phyloP scores from a whole-genome alignment of 257 asterid species.

The Scutellaria galericulata region DNA sequence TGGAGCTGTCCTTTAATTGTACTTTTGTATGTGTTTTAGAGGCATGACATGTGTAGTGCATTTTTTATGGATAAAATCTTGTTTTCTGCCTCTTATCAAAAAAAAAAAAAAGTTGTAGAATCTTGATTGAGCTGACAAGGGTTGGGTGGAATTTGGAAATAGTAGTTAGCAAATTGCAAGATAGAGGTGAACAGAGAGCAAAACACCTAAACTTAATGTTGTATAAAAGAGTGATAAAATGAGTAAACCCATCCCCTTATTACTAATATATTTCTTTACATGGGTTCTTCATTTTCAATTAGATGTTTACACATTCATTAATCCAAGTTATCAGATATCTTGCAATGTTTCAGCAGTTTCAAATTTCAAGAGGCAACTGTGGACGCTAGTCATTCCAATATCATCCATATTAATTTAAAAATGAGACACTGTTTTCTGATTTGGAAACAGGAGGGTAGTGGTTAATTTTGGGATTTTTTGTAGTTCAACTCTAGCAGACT shows the following conservation, averaged over 20 bases:
- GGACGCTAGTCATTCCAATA: too few species aligned
- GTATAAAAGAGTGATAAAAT: conserved; percentile 4
- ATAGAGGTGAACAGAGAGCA: background rate
- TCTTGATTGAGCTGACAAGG: conserved; percentile 6
- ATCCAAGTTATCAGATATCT: too few species aligned
- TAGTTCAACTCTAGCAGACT: background rate
- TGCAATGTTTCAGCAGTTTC: too few species aligned
- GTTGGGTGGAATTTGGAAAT: conserved; percentile 3
- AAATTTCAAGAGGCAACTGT: too few species aligned
- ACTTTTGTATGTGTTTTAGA: too few species aligned
- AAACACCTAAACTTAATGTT: background rate
- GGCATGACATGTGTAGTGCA: too few species aligned
- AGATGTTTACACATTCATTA: too few species aligned
- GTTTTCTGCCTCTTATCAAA: too few species aligned
- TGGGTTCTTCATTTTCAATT: too few species aligned
- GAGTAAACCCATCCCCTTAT: background rate
- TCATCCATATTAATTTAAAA: too few species aligned
- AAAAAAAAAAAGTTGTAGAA: background rate
- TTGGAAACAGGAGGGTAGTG: background rate
- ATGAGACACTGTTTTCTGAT: background rate
- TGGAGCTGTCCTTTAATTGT: too few species aligned
- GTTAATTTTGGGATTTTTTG: conserved; percentile 7
- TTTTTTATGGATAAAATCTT: too few species aligned
- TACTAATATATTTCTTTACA: background rate
- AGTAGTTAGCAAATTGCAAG: background rate